These are phyloP conservation scores for Lignosus rhinocerotis DNA, from an alignment of 1,284 basidiomycete genomes.

Conservation along the genomic window DNA sequence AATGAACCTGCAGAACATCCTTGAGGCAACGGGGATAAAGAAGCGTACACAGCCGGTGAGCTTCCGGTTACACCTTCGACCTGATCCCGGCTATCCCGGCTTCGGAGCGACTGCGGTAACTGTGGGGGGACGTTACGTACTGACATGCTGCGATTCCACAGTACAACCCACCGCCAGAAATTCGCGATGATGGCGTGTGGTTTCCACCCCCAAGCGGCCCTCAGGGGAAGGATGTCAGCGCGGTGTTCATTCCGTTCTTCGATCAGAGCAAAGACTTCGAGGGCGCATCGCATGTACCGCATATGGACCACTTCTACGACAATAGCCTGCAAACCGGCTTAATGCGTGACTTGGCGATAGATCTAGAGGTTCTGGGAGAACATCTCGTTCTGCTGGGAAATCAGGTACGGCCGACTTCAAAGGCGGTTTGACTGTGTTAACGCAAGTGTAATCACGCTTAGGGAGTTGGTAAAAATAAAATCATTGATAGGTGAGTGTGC, in stretches of 20 bases:
- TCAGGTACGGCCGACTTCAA: constrained; percentile 42
- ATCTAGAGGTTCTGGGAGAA: constrained; percentile 58
- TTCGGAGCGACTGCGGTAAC: not conserved
- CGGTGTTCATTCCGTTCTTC: constrained; percentile 49
- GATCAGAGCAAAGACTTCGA: constrained; percentile 48
- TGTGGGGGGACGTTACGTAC: not conserved
- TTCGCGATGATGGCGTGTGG: constrained; percentile 40
- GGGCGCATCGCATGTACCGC: constrained; percentile 58
- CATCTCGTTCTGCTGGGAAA: constrained; percentile 68
- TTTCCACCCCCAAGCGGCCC: constrained; percentile 46
- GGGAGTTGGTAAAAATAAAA: constrained; percentile 72
- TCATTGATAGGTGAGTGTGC: constrained; percentile 55
- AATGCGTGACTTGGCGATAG: constrained; percentile 64
- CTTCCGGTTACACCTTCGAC: not conserved
- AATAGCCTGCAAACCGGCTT: constrained; percentile 66
- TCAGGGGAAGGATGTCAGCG: constrained; percentile 28
- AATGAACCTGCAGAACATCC: constrained; percentile 51
- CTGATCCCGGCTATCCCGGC: not conserved
- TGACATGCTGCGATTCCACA: constrained; percentile 24
- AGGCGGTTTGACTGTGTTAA: not conserved
- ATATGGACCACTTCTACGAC: constrained; percentile 70
- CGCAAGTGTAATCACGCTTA: constrained; percentile 19
- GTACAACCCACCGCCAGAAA: constrained; percentile 50
- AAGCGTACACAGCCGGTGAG: constrained; percentile 44
- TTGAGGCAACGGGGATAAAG: constrained; percentile 51